These are phyloP conservation scores for Debaryomyces coudertii DNA, from an alignment of 1,139 yeast genomes.

Conservation along the genomic window DNA sequence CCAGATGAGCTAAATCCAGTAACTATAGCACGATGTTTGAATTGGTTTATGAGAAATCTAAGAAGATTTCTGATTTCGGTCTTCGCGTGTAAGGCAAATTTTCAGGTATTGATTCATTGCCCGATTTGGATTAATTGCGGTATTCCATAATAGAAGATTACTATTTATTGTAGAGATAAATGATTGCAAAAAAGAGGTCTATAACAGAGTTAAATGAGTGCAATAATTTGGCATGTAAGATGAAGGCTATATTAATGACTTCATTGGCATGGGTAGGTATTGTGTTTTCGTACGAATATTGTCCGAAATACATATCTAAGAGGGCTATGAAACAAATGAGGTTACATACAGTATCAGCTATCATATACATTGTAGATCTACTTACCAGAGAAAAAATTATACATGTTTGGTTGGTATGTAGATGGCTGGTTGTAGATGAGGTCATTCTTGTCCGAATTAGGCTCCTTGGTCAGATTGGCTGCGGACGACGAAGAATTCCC, in stretches of 20 bases:
- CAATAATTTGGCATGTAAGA: background rate
- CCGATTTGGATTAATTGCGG: conserved; percentile 8
- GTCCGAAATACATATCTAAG: background rate
- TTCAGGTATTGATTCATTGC: conserved; percentile 10
- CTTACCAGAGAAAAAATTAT: conserved; percentile 39
- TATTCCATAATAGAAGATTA: background rate
- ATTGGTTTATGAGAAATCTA: background rate
- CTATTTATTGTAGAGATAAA: background rate
- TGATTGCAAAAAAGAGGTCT: background rate
- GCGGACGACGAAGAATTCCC: background rate
- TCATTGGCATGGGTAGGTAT: background rate
- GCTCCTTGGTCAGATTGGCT: background rate
- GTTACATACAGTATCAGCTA: background rate
- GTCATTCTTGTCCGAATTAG: conserved; percentile 13
- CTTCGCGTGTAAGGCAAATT: conserved; percentile 8
- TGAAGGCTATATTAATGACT: background rate
- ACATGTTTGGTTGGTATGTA: conserved; percentile 52
- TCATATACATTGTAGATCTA: background rate
- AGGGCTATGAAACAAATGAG: background rate
- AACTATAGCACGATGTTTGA: too few species aligned
- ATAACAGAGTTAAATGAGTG: background rate
- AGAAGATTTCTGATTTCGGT: background rate
- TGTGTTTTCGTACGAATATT: background rate
- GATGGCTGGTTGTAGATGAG: conserved; percentile 53
- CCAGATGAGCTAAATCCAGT: background rate